Percentiles rank a stretch among this genome's conserved stretches.
These are phyloP conservation scores for Pontederia paniculata DNA, from an alignment of 176 grass and related monocot species.

Conservation along the genomic window DNA sequence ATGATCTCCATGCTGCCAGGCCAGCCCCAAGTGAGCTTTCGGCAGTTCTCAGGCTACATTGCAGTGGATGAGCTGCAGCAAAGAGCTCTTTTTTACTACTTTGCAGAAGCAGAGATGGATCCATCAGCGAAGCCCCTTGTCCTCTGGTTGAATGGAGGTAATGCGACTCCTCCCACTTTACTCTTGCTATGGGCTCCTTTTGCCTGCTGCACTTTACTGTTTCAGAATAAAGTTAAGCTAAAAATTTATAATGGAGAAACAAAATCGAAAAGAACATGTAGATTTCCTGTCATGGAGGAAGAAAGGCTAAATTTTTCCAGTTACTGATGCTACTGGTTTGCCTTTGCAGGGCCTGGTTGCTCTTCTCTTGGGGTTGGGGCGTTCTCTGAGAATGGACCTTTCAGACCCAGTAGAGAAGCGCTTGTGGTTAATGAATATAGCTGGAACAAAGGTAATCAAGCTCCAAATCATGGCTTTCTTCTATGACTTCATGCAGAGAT, in stretches of 20 bases:
- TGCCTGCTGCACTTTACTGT: too few relatives aligned
- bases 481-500: background rate
- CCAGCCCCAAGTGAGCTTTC: slow-evolving; percentile 61
- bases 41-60: slow-evolving; percentile 85
- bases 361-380: slow-evolving; percentile 91
- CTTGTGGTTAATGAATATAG: slow-evolving; percentile 72
- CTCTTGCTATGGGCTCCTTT: background rate
- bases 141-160: slow-evolving; percentile 99
- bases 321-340: background rate
- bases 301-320: background rate
- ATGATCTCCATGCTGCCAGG: slow-evolving; percentile 54
- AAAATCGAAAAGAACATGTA: background rate
- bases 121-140: slow-evolving; percentile 77
- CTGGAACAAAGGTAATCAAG: slow-evolving; percentile 79
- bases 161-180: background rate
- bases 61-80: slow-evolving; percentile 45
- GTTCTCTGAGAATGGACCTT: slow-evolving; percentile 94
- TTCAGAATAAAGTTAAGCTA: background rate
- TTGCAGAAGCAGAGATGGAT: slow-evolving; percentile 73
- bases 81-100: slow-evolving; percentile 90
- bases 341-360: slow-evolving; percentile 74
- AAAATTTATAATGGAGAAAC: background rate
- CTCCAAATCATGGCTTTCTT: background rate
- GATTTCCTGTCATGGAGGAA: background rate
- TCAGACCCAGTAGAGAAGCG: slow-evolving; percentile 60